Evolutionary conservation across 164 flowering plant species (phyloP).

Genomic region (Protea cynaroides): DNA sequence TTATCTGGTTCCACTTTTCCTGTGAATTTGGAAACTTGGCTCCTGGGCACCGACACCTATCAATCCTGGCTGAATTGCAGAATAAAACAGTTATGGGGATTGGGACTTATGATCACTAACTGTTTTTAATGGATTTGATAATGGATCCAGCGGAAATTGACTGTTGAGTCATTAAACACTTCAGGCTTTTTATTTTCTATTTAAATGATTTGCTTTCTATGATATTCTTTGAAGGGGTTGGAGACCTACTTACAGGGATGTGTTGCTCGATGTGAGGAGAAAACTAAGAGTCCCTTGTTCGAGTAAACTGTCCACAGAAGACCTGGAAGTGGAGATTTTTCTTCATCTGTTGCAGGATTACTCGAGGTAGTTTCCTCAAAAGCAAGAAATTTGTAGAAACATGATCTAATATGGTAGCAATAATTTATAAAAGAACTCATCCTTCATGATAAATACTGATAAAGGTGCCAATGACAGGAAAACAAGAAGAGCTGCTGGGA

Average conservation of each 20-base stretch:
- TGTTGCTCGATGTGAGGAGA: conserved; percentile 69
- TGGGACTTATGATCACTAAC: background rate
- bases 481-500: too few species aligned
- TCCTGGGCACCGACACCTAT: too few species aligned
- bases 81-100: background rate
- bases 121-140: background rate
- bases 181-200: conserved; percentile 1
- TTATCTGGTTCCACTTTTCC: too few species aligned
- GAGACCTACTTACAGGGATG: conserved; percentile 88
- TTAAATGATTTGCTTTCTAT: too few species aligned
- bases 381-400: background rate
- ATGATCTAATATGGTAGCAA: background rate
- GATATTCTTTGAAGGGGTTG: conserved; percentile 54
- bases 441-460: too few species aligned
- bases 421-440: too few species aligned
- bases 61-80: too few species aligned
- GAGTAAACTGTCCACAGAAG: conserved; percentile 63
- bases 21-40: too few species aligned
- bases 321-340: conserved; percentile 86
- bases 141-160: background rate
- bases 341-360: conserved; percentile 69
- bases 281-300: conserved; percentile 73
- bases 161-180: background rate
- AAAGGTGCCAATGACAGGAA: too few species aligned
- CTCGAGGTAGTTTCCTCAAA: conserved; percentile 35